Conservation (phyloP, 1,284 basidiomycete species). For the Ganoderma sp. region DNA sequence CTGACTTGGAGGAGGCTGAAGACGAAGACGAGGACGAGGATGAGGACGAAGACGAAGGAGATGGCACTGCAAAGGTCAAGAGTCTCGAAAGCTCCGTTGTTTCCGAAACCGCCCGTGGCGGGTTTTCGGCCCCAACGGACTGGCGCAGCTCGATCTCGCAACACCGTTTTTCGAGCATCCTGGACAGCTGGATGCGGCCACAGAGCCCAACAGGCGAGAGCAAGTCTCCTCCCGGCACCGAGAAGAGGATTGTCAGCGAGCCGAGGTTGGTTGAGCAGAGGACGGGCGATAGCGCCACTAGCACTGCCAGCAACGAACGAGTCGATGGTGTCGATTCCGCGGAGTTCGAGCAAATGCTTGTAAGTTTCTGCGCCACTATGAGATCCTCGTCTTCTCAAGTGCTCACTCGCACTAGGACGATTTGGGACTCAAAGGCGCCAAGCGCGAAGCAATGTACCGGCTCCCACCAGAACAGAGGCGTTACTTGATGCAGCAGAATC, state of each 20-base stretch:
- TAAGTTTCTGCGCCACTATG: conserved; percentile 43
- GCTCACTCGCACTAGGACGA: conserved; percentile 54
- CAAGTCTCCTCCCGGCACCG: conserved; percentile 35
- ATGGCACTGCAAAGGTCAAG: conserved; percentile 68
- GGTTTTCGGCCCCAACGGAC: conserved; percentile 42
- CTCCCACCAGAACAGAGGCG: conserved; percentile 71
- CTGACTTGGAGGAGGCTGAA: conserved; percentile 57
- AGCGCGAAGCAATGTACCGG: conserved; percentile 68
- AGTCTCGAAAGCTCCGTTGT: conserved; percentile 34
- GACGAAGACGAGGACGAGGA: conserved; percentile 58
- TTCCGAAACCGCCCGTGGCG: conserved; percentile 30
- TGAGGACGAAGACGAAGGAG: conserved; percentile 48
- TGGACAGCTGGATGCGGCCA: conserved; percentile 63
- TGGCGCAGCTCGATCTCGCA: conserved; percentile 58
- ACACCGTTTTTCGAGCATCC: conserved; percentile 66
- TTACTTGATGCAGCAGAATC: conserved; percentile 67
- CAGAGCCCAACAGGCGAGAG: conserved; percentile 46
- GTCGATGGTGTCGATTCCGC: conserved; percentile 49
- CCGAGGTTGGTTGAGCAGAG: conserved; percentile 59
- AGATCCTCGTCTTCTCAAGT: conserved; percentile 20
- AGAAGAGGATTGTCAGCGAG: conserved; percentile 70
- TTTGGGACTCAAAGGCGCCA: conserved; percentile 75
- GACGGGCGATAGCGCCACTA: conserved; percentile 40
- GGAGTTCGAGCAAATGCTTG: conserved; percentile 69
- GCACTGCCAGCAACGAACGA: conserved; percentile 21